A percentile compares a stretch with the other conserved stretches of the same genome.
Conservation (phyloP, 176 grass and related monocot genomes). For the Avena sativa region DNA sequence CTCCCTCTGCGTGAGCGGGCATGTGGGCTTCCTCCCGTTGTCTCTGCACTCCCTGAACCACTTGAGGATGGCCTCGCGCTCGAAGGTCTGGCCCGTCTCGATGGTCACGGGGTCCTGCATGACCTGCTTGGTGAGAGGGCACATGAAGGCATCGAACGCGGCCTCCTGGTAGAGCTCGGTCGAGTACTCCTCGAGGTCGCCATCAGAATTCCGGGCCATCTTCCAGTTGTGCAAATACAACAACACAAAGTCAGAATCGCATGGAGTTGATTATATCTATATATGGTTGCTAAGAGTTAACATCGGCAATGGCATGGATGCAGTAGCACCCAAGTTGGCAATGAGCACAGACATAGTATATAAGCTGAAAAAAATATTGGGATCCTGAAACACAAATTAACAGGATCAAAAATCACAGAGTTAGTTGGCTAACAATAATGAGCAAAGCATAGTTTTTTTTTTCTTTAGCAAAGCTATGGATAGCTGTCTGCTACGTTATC, state of each 20-base stretch:
- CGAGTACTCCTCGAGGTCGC: slow-evolving; percentile 51
- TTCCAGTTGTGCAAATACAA: background rate
- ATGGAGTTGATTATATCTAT: background rate
- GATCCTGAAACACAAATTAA: background rate
- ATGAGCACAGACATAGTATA: background rate
- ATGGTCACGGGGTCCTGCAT: slow-evolving; percentile 82
- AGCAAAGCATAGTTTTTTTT: background rate
- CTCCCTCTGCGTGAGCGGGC: slow-evolving; percentile 73
- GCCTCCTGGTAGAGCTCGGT: slow-evolving; percentile 55
- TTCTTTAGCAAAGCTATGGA: background rate
- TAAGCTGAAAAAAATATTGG: background rate
- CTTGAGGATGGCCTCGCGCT: slow-evolving; percentile 84
- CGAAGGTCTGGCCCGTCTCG: slow-evolving; percentile 89
- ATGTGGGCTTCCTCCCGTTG: slow-evolving; percentile 62
- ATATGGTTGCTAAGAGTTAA: background rate
- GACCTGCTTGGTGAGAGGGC: slow-evolving; percentile 77
- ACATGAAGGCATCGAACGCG: slow-evolving; percentile 83
- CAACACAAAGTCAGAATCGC: background rate
- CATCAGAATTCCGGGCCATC: slow-evolving; percentile 27
- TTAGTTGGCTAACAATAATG: background rate
- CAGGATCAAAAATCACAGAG: background rate
- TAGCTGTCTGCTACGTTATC: background rate
- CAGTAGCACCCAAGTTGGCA: background rate
- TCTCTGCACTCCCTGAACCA: slow-evolving; percentile 90
- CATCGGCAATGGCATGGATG: background rate